Percentiles rank a stretch among this genome's conserved stretches.
phyloP scores from a whole-genome alignment of 129 eudicot species.

The Tagetes patula region DNA sequence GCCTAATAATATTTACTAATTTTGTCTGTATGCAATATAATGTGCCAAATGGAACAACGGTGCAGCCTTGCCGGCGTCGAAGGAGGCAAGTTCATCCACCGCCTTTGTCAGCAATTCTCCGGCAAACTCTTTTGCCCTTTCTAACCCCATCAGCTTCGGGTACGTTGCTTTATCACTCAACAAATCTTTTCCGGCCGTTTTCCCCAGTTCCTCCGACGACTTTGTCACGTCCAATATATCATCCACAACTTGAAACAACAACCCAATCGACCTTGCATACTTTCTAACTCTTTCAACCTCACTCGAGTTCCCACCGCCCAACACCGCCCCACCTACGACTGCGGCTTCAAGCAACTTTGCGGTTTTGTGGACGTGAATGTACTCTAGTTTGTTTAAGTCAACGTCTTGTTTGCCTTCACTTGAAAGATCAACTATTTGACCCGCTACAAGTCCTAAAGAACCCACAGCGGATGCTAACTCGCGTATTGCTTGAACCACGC shows the following conservation, averaged over 20 bases:
- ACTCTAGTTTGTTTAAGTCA: slow-evolving; percentile 43
- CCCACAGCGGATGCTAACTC: slow-evolving; percentile 65
- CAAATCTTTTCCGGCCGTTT: slow-evolving; percentile 66
- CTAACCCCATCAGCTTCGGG: slow-evolving; percentile 70
- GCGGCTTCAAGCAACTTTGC: slow-evolving; percentile 58
- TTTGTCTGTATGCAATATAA: slow-evolving; percentile 53
- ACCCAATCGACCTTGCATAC: slow-evolving; percentile 54
- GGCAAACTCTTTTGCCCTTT: slow-evolving; percentile 51
- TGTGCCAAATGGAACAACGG: slow-evolving; percentile 57
- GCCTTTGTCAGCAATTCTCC: slow-evolving; percentile 49
- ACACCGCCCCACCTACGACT: slow-evolving; percentile 60
- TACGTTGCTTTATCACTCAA: slow-evolving; percentile 57
- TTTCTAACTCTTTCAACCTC: slow-evolving; percentile 56
- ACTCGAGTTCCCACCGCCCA: slow-evolving; percentile 54
- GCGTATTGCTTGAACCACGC: slow-evolving; percentile 49
- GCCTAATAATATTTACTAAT: not conserved
- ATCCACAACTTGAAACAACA: slow-evolving; percentile 75
- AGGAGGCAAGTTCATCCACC: slow-evolving; percentile 46
- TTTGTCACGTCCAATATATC: slow-evolving; percentile 62
- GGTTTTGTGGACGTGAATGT: slow-evolving; percentile 60
- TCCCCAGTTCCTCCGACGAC: slow-evolving; percentile 58
- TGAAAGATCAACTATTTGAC: slow-evolving; percentile 52
- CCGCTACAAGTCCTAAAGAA: slow-evolving; percentile 55
- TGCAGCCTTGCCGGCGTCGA: slow-evolving; percentile 49
- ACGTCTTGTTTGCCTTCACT: slow-evolving; percentile 52